Evolutionary conservation across 305 asterid species (phyloP).

Genomic region (Striga hermonthica): DNA sequence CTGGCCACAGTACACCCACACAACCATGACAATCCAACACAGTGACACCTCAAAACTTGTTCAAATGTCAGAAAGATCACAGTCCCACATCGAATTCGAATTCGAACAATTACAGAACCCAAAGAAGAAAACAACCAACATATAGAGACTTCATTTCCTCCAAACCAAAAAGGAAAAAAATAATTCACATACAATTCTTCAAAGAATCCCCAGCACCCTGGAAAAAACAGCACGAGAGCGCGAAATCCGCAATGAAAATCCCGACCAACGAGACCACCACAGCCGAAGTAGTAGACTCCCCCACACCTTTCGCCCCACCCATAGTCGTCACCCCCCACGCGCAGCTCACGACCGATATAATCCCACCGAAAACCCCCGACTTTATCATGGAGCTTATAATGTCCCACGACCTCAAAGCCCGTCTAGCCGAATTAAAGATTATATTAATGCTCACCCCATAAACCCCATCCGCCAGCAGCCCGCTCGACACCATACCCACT

Average conservation of each 20-base stretch:
- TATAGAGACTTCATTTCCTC: not conserved
- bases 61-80: too few species aligned
- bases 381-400: constrained; percentile 86
- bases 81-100: too few species aligned
- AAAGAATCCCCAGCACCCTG: constrained; percentile 95
- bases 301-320: constrained; percentile 97
- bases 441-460: constrained; percentile 81
- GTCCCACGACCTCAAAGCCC: constrained; percentile 85
- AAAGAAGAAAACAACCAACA: too few species aligned
- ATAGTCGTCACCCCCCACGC: constrained; percentile 97
- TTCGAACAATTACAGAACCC: too few species aligned
- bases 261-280: constrained; percentile 93
- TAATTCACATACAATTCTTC: constrained; percentile 66
- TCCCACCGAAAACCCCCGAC: constrained; percentile 75
- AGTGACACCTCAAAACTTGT: too few species aligned
- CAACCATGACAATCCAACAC: too few species aligned
- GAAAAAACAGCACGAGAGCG: constrained; percentile 72
- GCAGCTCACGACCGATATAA: constrained; percentile 85
- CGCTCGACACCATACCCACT: constrained; percentile 89
- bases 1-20: too few species aligned
- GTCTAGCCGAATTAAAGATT: constrained; percentile 78
- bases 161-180: not conserved
- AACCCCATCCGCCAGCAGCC: constrained; percentile 67
- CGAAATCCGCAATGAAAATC: constrained; percentile 88
- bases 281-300: constrained; percentile 93